These are phyloP conservation scores for Asclepias syriaca DNA, from an alignment of 257 asterid species.

Conservation along the genomic window DNA sequence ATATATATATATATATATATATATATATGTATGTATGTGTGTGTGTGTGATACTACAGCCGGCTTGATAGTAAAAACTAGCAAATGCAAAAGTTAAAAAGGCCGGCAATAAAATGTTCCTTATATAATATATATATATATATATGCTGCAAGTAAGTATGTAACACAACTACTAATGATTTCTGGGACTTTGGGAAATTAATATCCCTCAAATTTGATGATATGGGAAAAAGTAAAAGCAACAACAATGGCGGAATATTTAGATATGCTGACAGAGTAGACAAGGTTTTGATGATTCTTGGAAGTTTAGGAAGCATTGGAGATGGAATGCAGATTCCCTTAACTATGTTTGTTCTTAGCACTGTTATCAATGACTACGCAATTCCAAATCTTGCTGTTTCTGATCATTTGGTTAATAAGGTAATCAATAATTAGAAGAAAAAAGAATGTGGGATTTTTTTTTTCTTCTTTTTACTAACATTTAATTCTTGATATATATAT, in stretches of 20 bases:
- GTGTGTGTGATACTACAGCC: too few species aligned
- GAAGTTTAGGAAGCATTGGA: conserved; percentile 78
- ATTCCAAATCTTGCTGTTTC: conserved; percentile 26
- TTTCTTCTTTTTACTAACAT: not conserved
- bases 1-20: too few species aligned
- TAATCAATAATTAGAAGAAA: conserved; percentile 3
- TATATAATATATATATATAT: too few species aligned
- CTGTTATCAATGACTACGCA: conserved; percentile 65
- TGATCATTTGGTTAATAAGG: conserved; percentile 44
- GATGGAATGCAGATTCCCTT: conserved; percentile 89
- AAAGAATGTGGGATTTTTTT: too few species aligned
- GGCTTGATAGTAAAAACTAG: too few species aligned
- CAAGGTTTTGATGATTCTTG: conserved; percentile 61
- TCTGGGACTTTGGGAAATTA: too few species aligned
- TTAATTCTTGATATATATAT: not conserved
- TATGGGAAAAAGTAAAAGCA: conserved; percentile 22
- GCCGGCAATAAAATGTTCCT: too few species aligned
- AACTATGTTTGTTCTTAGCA: conserved; percentile 70
- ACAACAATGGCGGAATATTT: conserved; percentile 45
- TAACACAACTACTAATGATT: too few species aligned
- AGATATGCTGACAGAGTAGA: conserved; percentile 66
- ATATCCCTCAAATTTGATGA: not conserved
- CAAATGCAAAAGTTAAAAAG: too few species aligned
- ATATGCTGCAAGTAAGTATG: too few species aligned
- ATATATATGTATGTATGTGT: too few species aligned